Base-by-base conservation (phyloP, 306 rosid species). In the Ammopiptanthus mongolicus region DNA sequence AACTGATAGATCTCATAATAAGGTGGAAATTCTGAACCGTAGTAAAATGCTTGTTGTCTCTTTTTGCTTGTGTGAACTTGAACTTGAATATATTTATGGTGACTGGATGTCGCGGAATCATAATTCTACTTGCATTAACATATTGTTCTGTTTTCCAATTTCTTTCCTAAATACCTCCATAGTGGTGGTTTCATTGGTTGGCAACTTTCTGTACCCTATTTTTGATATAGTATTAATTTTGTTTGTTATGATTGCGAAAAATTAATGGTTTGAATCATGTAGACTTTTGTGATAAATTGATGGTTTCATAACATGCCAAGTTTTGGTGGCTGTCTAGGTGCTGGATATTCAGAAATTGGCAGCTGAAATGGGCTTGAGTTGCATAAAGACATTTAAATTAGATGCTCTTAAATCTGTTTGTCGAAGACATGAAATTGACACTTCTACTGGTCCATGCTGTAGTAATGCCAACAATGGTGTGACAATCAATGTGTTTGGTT, bases 1-100 rank as follows among this genome's bases (percentile, higher is more conserved):
- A 8, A 85, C 82, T 56, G 98, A 91, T 87, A 86, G 97, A 84
- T 91, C 96, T 85, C 98, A 91, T 88, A 95, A 95, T 81, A 95
- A 95, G 95, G 98, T 95, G 81, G 44, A 61, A 67, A 48, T 80
- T 71, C 44, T 52, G 73, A 75, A 74, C 71, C 75, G 3, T 67
- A 44, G 65, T 25, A 44, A 71, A 69, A 60, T 58, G 78, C 51
- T 29, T 81, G 53, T 13, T 37, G 22, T 78, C 64, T 14, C 46
- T 11, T 69, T 65, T 29, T 78, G 71, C 15, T 33, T 52, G 28
- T 42, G 42, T 31, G 46, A 64, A 21, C 66, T 68, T 8, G 2
- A 64, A 33, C 66, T 68, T 8, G 2, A 8, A 60, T 65, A 34
- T 64, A 33, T 46, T 28, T 72, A 60, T 15, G 3, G 44, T 65